These are phyloP conservation scores for Collybiopsis luxurians DNA, from an alignment of 768 basidiomycete species.

Conservation along the genomic window DNA sequence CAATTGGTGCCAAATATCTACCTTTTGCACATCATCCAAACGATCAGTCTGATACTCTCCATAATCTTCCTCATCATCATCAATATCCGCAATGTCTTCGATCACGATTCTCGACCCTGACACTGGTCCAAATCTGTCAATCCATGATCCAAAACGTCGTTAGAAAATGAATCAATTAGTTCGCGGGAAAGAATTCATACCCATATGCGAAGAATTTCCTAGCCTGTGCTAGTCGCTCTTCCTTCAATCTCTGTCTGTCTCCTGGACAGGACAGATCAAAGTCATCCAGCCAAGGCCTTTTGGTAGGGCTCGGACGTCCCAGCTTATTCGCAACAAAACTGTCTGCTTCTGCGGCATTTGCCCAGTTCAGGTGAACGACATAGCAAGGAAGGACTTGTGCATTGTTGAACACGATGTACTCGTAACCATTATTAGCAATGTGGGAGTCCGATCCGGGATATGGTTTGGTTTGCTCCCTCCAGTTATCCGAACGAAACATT, in stretches of 20 bases:
- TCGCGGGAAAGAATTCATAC: no score
- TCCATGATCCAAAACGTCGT: no score
- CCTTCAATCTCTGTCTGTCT: constrained; percentile 4
- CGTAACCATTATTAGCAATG: constrained; percentile 7
- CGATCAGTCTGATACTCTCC: constrained; percentile 9
- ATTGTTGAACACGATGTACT: constrained; percentile 9
- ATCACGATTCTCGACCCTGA: constrained; percentile 4
- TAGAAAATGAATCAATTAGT: no score
- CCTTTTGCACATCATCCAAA: constrained; percentile 4
- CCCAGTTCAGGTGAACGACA: constrained; percentile 8
- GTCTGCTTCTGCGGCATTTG: not conserved
- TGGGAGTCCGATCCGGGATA: constrained; percentile 9
- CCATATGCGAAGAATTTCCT: constrained; percentile 10
- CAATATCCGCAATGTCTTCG: constrained; percentile 9
- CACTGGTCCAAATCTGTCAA: constrained; percentile 3
- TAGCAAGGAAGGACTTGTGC: constrained; percentile 10
- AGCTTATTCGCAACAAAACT: not conserved
- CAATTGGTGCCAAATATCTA: constrained; percentile 2
- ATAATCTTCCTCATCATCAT: constrained; percentile 12
- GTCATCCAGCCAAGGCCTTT: constrained; percentile 2
- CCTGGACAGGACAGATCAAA: constrained; percentile 5
- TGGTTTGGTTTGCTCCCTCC: constrained; percentile 6
- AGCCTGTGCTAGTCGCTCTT: constrained; percentile 7
- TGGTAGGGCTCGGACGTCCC: not conserved
- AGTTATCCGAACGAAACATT: constrained; percentile 4